Evolutionary conservation across 257 asterid genomes (phyloP).

Genomic region (Nicotiana noctiflora): DNA sequence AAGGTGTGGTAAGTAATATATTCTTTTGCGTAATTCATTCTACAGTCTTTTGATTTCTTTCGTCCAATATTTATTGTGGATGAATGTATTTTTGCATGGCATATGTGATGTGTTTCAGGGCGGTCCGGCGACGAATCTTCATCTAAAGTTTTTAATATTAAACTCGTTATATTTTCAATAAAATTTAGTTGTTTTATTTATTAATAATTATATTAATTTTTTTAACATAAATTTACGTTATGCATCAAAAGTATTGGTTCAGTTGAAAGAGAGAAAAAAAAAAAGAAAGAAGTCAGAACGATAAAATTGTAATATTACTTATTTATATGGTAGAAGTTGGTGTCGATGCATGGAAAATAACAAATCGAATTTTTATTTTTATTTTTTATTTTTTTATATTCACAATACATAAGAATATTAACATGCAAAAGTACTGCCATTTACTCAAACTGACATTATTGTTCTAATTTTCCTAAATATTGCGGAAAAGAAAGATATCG

Average conservation of each 20-base stretch:
- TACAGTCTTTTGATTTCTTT: background rate
- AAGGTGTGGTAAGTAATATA: background rate
- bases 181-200: too few relatives aligned
- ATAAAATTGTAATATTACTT: background rate
- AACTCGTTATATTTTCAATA: too few relatives aligned
- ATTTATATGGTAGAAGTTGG: background rate
- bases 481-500: background rate
- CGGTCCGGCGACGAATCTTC: too few relatives aligned
- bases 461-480: background rate
- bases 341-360: background rate
- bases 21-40: too few relatives aligned
- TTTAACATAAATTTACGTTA: too few relatives aligned
- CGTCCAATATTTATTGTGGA: background rate
- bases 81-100: background rate
- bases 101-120: too few relatives aligned
- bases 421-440: background rate
- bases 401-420: background rate
- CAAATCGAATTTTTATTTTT: too few relatives aligned
- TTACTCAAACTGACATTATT: too few relatives aligned
- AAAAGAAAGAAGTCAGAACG: background rate
- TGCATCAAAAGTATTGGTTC: too few relatives aligned
- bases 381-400: background rate
- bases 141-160: too few relatives aligned
- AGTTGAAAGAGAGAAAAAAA: background rate
- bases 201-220: too few relatives aligned